Percentiles rank a stretch among this genome's conserved stretches.
These are phyloP conservation scores for Apodospora peruviana DNA, from an alignment of 495 filamentous ascomycete genomes.

Conservation along the genomic window DNA sequence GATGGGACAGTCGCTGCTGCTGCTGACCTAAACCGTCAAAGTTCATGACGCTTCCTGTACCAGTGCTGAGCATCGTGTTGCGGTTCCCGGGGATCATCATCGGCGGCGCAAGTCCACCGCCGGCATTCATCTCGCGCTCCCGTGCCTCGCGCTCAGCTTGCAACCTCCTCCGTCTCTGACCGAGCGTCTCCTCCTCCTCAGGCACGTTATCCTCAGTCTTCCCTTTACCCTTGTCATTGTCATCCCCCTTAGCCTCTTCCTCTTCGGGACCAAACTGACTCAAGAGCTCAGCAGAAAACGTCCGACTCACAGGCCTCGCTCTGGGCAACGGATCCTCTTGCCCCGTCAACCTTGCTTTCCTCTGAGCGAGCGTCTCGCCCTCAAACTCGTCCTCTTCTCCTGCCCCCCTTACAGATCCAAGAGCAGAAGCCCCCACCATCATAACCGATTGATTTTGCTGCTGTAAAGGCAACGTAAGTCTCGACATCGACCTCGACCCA, in stretches of 20 bases:
- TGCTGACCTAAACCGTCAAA: neutral
- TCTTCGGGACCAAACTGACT: conserved; percentile 55
- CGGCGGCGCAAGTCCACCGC: neutral
- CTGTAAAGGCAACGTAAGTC: conserved; percentile 17
- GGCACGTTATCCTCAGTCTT: conserved; percentile 15
- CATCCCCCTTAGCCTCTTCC: conserved; percentile 19
- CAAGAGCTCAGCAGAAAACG: conserved; percentile 76
- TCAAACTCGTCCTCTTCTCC: conserved; percentile 50
- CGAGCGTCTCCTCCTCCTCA: conserved; percentile 81
- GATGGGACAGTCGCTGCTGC: conserved; percentile 17
- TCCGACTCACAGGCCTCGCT: conserved; percentile 59
- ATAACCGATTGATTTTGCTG: neutral
- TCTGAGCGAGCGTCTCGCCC: conserved; percentile 73
- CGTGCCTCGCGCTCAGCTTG: conserved; percentile 63
- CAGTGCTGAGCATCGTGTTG: neutral
- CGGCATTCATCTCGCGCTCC: conserved; percentile 37
- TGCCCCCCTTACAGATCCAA: conserved; percentile 8
- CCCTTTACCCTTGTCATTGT: conserved; percentile 23
- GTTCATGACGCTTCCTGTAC: too few relatives aligned
- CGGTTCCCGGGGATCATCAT: neutral
- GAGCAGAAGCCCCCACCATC: conserved; percentile 3
- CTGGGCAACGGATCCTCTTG: conserved; percentile 43
- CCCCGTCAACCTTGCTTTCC: conserved; percentile 62
- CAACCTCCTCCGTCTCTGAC: conserved; percentile 74
- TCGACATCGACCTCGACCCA: conserved; percentile 23